Conservation (phyloP, 352 stramenopile genomes). For the Phytophthora pinifolia region DNA sequence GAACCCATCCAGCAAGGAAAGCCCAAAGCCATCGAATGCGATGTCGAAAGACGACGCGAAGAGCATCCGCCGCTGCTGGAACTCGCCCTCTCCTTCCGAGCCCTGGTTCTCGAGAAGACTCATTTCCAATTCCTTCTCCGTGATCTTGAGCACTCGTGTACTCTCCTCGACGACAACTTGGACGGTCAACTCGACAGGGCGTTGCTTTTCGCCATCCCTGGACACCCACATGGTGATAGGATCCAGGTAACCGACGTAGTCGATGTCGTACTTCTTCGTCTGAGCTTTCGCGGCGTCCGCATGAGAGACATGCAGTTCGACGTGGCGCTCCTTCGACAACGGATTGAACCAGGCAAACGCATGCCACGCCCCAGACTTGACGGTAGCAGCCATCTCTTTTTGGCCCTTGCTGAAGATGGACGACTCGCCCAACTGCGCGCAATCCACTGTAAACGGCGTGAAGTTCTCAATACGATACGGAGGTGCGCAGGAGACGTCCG, state of each 20-base stretch:
- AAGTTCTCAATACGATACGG: slow-evolving; percentile 90
- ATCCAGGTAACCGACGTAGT: slow-evolving; percentile 79
- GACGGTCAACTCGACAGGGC: slow-evolving; percentile 61
- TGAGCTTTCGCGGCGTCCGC: slow-evolving; percentile 49
- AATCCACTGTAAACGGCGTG: slow-evolving; percentile 81
- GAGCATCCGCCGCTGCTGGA: slow-evolving; percentile 78
- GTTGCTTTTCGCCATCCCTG: slow-evolving; percentile 47
- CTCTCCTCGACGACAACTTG: slow-evolving; percentile 81
- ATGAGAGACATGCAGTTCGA: slow-evolving; percentile 69
- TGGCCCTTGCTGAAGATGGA: slow-evolving; percentile 65
- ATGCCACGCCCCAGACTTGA: slow-evolving; percentile 74
- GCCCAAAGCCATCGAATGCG: slow-evolving; percentile 68
- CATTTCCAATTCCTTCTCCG: slow-evolving; percentile 80
- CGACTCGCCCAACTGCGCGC: slow-evolving; percentile 64
- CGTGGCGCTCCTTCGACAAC: slow-evolving; percentile 78
- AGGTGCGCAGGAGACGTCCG: slow-evolving; percentile 73
- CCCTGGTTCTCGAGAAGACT: slow-evolving; percentile 68
- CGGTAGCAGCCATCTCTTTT: slow-evolving; percentile 45
- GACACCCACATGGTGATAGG: slow-evolving; percentile 59
- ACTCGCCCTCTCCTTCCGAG: slow-evolving; percentile 61
- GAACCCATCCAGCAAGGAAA: slow-evolving; percentile 75
- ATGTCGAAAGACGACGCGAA: slow-evolving; percentile 85
- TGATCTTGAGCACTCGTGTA: slow-evolving; percentile 79
- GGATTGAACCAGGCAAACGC: slow-evolving; percentile 87
- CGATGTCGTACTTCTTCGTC: slow-evolving; percentile 82